Evolutionary conservation across 2,329 filamentous ascomycete genomes (phyloP).

Genomic region (Diaporthe aspalathi): DNA sequence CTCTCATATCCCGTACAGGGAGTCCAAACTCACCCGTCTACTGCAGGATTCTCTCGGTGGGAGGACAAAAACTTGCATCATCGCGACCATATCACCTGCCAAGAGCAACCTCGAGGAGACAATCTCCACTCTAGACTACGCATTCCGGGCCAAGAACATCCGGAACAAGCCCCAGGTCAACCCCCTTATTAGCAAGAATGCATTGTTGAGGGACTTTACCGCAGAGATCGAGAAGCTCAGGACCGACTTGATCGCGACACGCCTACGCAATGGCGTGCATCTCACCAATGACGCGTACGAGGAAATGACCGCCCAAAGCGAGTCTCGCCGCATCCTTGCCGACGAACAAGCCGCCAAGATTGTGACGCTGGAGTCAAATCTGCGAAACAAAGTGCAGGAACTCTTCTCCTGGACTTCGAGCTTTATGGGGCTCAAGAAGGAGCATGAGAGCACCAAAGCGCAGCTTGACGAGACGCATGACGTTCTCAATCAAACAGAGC

Average conservation of each 20-base stretch:
- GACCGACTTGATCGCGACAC: slow-evolving; percentile 90
- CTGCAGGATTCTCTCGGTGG: slow-evolving; percentile 97
- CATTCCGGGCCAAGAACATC: slow-evolving; percentile 98
- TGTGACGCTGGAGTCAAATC: slow-evolving; percentile 88
- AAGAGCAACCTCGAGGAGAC: slow-evolving; percentile 98
- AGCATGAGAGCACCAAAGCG: slow-evolving; percentile 81
- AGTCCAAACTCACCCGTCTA: slow-evolving; percentile 94
- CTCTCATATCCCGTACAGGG: slow-evolving; percentile 88
- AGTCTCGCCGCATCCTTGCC: slow-evolving; percentile 88
- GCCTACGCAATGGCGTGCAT: slow-evolving; percentile 95
- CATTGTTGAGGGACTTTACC: slow-evolving; percentile 88
- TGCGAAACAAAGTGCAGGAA: slow-evolving; percentile 94
- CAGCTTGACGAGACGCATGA: slow-evolving; percentile 83
- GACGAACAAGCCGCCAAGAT: slow-evolving; percentile 95
- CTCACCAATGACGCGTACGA: slow-evolving; percentile 90
- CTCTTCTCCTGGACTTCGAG: slow-evolving; percentile 86
- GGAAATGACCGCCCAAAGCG: slow-evolving; percentile 90
- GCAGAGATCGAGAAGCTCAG: slow-evolving; percentile 94
- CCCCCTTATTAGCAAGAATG: slow-evolving; percentile 91
- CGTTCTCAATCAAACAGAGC: slow-evolving; percentile 87
- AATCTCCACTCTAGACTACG: slow-evolving; percentile 97
- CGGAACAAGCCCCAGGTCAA: slow-evolving; percentile 98
- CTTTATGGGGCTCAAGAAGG: slow-evolving; percentile 89
- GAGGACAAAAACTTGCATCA: slow-evolving; percentile 97
- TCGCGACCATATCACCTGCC: slow-evolving; percentile 93